Evolutionary conservation across 1,139 yeast genomes (phyloP).

Genomic region (Sugiyamaella castrensis): DNA sequence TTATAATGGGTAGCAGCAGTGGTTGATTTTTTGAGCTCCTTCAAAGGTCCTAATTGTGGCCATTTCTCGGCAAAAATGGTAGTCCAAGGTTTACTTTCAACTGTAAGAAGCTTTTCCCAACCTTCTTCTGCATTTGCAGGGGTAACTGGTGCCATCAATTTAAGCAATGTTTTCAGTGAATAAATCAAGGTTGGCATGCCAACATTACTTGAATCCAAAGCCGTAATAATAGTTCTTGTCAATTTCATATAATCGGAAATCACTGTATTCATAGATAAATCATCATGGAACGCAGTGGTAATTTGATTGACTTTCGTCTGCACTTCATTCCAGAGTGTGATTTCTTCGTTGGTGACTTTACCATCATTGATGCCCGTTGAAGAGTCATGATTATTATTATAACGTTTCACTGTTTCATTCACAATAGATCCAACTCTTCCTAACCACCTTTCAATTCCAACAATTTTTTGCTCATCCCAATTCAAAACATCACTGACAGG

Average conservation of each 20-base stretch:
- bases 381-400: background rate
- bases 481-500: constrained; percentile 76
- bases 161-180: constrained; percentile 52
- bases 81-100: constrained; percentile 41
- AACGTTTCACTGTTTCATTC: constrained; percentile 9
- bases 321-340: constrained; percentile 54
- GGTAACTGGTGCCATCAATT: constrained; percentile 66
- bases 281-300: constrained; percentile 56
- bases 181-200: constrained; percentile 40
- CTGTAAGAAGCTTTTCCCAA: constrained; percentile 53
- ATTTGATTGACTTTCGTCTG: constrained; percentile 52
- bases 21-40: constrained; percentile 16
- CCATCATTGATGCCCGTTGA: background rate
- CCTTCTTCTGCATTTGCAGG: constrained; percentile 84
- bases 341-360: constrained; percentile 46
- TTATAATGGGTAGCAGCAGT: constrained; percentile 12
- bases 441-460: constrained; percentile 86
- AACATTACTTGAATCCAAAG: constrained; percentile 27
- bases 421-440: constrained; percentile 49
- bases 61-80: constrained; percentile 49
- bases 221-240: constrained; percentile 50
- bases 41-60: constrained; percentile 24
- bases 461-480: constrained; percentile 88
- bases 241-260: constrained; percentile 88
- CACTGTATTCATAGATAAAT: constrained; percentile 73